Evolutionary conservation across 2,329 filamentous ascomycete species (phyloP), one percentile per base, ranked within the genome.

Genomic region (Paraphaeosphaeria sporulosa): DNA sequence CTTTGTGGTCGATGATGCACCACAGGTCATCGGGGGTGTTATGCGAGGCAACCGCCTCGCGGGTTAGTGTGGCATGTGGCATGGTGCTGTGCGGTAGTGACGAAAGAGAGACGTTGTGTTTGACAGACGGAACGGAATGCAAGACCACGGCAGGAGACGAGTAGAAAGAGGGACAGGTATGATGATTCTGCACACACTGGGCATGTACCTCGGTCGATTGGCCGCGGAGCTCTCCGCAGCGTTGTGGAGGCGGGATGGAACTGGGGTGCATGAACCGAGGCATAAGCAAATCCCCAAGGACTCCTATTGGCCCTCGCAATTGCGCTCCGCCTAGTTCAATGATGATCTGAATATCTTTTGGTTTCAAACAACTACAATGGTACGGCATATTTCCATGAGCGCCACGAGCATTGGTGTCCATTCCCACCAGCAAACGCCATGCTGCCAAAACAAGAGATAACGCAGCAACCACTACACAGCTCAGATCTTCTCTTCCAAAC

Each of bases 1-100:
- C 91, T 71, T 89, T 90, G 79, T 90, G 88, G 82, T 96, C 92
- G 78, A 96, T 88, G 72, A 96, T 89, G 79, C 91, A 90, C 90
- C 92, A 94, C 59, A 92, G 82, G 64, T 89, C 90, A 65, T 93
- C 90, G 51, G 90, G 88, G 58, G 85, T 87, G 76, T 89, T 92
- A 82, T 94, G 90, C 76, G 89, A 86, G 64, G 89, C 89, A 68
- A 95, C 90, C 77, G 92, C 79, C 44, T 78, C 82, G 69, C 84
- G 83, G 54, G 82, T 81, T 55, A 83, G 73, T n/a, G 72, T 51
- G 47, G 63, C 65, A 67, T 71, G 69, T 56, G 75, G 68, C 75
- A 77, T 77, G 58, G 50, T 65, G 3, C 25, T 27, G 63, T 25
- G 13, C 12, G 15, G 17, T 1, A 12, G 23, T 47, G 23, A 30